Conservation (phyloP, 306 rosid species). For the Boehmeria nivea region DNA sequence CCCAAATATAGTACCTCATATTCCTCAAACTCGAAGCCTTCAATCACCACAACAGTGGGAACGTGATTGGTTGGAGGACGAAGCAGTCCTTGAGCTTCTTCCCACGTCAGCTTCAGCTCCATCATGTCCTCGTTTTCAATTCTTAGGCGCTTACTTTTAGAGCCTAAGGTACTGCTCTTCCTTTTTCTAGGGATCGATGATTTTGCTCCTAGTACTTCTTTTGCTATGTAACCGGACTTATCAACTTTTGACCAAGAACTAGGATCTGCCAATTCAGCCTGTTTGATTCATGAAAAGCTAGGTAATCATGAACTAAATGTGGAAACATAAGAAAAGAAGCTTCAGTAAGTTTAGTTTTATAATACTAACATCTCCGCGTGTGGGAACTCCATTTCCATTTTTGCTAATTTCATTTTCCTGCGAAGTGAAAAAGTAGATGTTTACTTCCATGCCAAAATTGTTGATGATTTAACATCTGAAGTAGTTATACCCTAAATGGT, state of each 20-base stretch:
- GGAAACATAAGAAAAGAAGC: slow-evolving; percentile 14
- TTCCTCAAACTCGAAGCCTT: slow-evolving; percentile 97
- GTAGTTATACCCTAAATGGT: too few relatives aligned
- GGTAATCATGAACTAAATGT: too few relatives aligned
- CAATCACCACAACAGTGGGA: slow-evolving; percentile 81
- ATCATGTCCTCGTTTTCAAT: slow-evolving; percentile 81
- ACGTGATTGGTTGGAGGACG: slow-evolving; percentile 73
- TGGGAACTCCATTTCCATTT: slow-evolving; percentile 70
- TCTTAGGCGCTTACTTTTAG: slow-evolving; percentile 78
- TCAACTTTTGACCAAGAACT: slow-evolving; percentile 84
- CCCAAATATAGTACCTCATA: slow-evolving; percentile 64
- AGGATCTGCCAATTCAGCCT: slow-evolving; percentile 86
- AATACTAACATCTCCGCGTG: slow-evolving; percentile 73
- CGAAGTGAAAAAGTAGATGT: slow-evolving; percentile 19
- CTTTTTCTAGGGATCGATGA: slow-evolving; percentile 70
- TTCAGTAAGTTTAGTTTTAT: slow-evolving; percentile 23
- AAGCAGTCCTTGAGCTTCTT: slow-evolving; percentile 97
- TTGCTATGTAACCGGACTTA: slow-evolving; percentile 89
- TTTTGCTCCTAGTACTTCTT: slow-evolving; percentile 74
- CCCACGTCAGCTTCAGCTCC: slow-evolving; percentile 92
- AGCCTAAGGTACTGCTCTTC: slow-evolving; percentile 64
- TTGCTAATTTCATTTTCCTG: slow-evolving; percentile 84
- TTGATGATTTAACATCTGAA: too few relatives aligned
- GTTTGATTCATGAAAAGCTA: slow-evolving; percentile 33
- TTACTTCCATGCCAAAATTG: too few relatives aligned